Evolutionary conservation across 2,329 filamentous ascomycete genomes (phyloP), one percentile per base, ranked within the genome.

Genomic region (Parastagonospora nodorum): DNA sequence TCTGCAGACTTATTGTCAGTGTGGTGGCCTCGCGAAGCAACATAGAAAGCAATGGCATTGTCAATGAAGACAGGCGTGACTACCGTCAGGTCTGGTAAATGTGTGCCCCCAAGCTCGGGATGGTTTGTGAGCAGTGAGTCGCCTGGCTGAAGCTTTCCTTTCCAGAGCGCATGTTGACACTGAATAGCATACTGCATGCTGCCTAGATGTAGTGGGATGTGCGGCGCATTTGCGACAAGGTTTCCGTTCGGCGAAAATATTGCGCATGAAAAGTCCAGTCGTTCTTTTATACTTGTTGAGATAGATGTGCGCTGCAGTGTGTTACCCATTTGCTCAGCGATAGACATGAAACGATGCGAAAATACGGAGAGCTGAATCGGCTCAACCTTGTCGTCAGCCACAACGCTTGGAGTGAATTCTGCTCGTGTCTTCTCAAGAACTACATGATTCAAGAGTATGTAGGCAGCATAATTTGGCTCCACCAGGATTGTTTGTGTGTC

Each of bases 401-500:
- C 15, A 24, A 42, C 8, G 32, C 8, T 36, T n/a, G 14, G 14
- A 6, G 32, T 9, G 8, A 6, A 36, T 14, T 33, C 15, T 33
- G 37, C 19, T 39, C 32, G 8, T 16, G 30, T 24, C 28, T 43
- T 31, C 5, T 42, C 39, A 16, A 42, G 24, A 5, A 27, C 16
- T 16, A n/a, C 16, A 16, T 19, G 37, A 16, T 19, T 24, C 16
- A 16, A 32, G 10, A 94, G 84, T 27, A 95, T 80, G 16, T 90
- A 75, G 0, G 91, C 92, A 12, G 84, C 83, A 1, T 89, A 83
- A 27, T 82, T 82, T 0, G 91, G 92, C 0, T 88, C 88, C 5
- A 96, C 85, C 0, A 96, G 88, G 55, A 96, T 92, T 0, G 92
- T 96, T 72, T 96, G 92, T 1, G 88, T 92, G 11, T 87, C 86